Percentiles rank a stretch among this genome's conserved stretches.
These are phyloP conservation scores for Plasmodium inui DNA, from an alignment of 169 alveolate species.

Conservation along the genomic window DNA sequence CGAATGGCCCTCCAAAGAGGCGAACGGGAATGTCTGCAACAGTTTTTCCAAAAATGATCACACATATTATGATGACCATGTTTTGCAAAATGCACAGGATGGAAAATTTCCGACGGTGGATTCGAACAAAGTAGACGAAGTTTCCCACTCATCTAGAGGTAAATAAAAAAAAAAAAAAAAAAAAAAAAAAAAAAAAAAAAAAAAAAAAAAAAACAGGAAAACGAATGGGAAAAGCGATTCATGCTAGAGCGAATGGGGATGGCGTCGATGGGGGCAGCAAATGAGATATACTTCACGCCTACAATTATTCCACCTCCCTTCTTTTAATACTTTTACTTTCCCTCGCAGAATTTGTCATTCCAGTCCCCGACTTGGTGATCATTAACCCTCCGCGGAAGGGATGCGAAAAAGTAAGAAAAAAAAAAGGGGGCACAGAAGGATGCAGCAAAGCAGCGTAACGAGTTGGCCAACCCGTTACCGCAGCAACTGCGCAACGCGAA, in stretches of 20 bases:
- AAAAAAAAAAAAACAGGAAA: slow-evolving; percentile 2
- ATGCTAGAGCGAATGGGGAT: background rate
- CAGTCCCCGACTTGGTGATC: slow-evolving; percentile 63
- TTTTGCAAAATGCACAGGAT: background rate
- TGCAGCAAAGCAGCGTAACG: background rate
- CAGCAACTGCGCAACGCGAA: background rate
- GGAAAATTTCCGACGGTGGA: background rate
- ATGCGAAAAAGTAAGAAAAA: slow-evolving; percentile 64
- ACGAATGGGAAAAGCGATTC: background rate
- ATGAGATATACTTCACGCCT: background rate
- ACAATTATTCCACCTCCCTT: slow-evolving; percentile 6
- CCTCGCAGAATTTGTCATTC: slow-evolving; percentile 64
- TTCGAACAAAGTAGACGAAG: background rate
- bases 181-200: slow-evolving; percentile 25
- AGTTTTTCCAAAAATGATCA: background rate
- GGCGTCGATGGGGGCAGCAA: background rate
- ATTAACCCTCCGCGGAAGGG: slow-evolving; percentile 76
- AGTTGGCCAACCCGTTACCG: background rate
- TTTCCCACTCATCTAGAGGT: background rate
- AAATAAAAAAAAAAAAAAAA: background rate
- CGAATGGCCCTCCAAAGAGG: slow-evolving; percentile 14
- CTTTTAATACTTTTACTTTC: background rate
- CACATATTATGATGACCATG: background rate
- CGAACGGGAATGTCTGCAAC: background rate
- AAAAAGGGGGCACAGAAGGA: background rate